These are phyloP conservation scores for Pachysolen tannophilus DNA, from an alignment of 805 yeast species.

Conservation along the genomic window DNA sequence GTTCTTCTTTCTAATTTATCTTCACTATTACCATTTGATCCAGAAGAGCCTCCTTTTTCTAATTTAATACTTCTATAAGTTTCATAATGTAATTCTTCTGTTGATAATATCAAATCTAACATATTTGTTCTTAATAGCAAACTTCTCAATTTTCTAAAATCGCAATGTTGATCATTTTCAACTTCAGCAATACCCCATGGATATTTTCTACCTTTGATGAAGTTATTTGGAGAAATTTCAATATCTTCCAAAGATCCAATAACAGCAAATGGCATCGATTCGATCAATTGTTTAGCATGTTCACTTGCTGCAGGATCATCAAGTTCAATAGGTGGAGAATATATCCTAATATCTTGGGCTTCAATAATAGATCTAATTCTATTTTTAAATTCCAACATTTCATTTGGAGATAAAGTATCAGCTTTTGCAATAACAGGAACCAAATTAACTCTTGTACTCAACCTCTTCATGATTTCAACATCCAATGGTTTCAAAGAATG, in stretches of 20 bases:
- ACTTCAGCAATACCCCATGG: conserved; percentile 91
- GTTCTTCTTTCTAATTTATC: conserved; percentile 36
- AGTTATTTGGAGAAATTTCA: conserved; percentile 53
- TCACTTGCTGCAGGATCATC: conserved; percentile 73
- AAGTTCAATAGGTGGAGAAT: conserved; percentile 74
- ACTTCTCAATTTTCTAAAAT: conserved; percentile 73
- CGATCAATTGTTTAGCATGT: conserved; percentile 73
- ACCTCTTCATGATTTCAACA: conserved; percentile 78
- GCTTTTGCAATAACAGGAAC: conserved; percentile 86
- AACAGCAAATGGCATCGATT: conserved; percentile 81
- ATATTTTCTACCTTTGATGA: conserved; percentile 73
- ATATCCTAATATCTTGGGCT: conserved; percentile 75
- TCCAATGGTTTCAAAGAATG: conserved; percentile 84
- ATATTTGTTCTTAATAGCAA: conserved; percentile 74
- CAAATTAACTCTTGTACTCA: conserved; percentile 73
- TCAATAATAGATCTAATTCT: conserved; percentile 78
- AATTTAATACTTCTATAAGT: conserved; percentile 67
- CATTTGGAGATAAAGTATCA: conserved; percentile 73
- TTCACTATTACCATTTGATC: conserved; percentile 3
- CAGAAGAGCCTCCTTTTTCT: conserved; percentile 32
- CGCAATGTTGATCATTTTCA: conserved; percentile 80
- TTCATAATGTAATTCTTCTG: conserved; percentile 78
- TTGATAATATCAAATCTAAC: conserved; percentile 72
- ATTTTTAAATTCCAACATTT: conserved; percentile 59
- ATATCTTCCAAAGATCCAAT: conserved; percentile 70